Evolutionary conservation across 768 basidiomycete genomes (phyloP), one percentile per base, ranked within the genome.

Genomic region (Boletus huronensis): DNA sequence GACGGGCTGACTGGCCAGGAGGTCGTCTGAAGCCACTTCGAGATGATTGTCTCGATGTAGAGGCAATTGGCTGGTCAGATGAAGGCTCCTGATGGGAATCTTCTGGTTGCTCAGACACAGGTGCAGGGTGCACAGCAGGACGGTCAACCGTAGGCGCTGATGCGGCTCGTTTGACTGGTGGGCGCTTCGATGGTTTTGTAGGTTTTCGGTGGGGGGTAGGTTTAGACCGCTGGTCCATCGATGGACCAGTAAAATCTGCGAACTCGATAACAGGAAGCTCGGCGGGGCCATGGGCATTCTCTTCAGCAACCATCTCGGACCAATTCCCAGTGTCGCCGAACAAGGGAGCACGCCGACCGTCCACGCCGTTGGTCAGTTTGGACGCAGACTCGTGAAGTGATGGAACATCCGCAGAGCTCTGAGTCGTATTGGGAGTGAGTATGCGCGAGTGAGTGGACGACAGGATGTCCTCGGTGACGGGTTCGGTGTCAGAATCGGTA

Each of bases 251-350:
- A 40, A 82, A 68, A 53, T 92, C 86, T 49, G 82, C 78, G 64
- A 93, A 93, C 54, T 91, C 87, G 60, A 93, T 84, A 61, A 92
- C 85, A 34, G 90, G 91, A 8, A 93, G 77, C 26, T 83, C 81
- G 8, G 80, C 81, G 44, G 82, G 75, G 19, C 84, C 86, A 57
- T 84, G 79, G n/a, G 72, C 73, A 41, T 71, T 79, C 71, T 88
- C 87, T 55, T 85, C 85, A 17, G 85, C 78, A n/a, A 91, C 88
- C 83, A 91, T 88, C 65, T 92, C 88, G 10, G 88, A 87, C 90
- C 90, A 92, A 61, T 82, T 79, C 16, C 79, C 78, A 25, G 75
- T 46, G 29, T 78, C 67, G 6, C 79, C 72, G 59, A 86, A 85
- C 68, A 88, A 84, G 16, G 81, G 74, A 26, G 76, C 66, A 47